A percentile compares a stretch with the other conserved stretches of the same genome.
These are phyloP conservation scores for Candida qinlingensis DNA, from an alignment of 805 yeast species.

Conservation along the genomic window DNA sequence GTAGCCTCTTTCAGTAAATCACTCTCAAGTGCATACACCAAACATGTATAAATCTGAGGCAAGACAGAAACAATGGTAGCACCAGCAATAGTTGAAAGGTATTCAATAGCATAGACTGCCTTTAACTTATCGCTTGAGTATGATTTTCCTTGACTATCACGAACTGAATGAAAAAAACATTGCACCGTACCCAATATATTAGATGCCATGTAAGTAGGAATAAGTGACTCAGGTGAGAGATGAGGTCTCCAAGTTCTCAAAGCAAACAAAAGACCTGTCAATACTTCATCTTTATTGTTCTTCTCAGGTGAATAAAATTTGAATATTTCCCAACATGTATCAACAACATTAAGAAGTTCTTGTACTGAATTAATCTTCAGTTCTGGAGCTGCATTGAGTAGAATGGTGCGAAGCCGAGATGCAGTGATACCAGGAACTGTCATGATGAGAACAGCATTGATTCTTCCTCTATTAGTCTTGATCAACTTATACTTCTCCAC, in stretches of 20 bases:
- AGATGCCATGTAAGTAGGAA: conserved; percentile 43
- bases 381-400: conserved; percentile 48
- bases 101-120: conserved; percentile 69
- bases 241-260: conserved; percentile 24
- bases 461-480: conserved; percentile 41
- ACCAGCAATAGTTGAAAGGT: conserved; percentile 51
- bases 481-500: conserved; percentile 43
- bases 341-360: conserved; percentile 24
- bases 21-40: conserved; percentile 72
- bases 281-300: conserved; percentile 15
- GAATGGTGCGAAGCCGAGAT: conserved; percentile 43
- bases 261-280: conserved; percentile 38
- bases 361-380: conserved; percentile 30
- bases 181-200: conserved; percentile 73
- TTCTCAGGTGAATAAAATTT: conserved; percentile 37
- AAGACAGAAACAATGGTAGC: conserved; percentile 58
- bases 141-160: conserved; percentile 64
- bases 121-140: conserved; percentile 68
- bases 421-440: conserved; percentile 45
- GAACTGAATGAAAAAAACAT: conserved; percentile 71
- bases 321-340: conserved; percentile 37
- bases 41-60: conserved; percentile 82
- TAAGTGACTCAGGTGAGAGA: conserved; percentile 18
- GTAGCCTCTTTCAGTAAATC: conserved; percentile 55
- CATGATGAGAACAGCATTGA: conserved; percentile 54